Percentiles rank a stretch among this genome's conserved stretches.
Evolutionary conservation across 306 rosid genomes (phyloP).

Genomic region (Quercus cerris): DNA sequence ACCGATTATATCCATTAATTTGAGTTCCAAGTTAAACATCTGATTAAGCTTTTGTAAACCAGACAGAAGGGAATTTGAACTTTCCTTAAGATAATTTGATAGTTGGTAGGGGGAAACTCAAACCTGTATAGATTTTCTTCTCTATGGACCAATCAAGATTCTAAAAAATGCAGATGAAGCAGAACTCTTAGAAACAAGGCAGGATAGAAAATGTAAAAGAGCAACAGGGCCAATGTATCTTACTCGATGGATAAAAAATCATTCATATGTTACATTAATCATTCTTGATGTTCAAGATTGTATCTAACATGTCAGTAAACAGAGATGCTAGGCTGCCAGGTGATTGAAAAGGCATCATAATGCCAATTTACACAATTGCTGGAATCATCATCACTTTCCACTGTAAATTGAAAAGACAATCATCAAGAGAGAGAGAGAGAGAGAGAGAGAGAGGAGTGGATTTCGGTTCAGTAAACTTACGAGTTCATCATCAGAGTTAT

Average conservation of each 20-base stretch:
- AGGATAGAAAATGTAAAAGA: not conserved
- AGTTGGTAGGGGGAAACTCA: too few species aligned
- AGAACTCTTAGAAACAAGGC: too few species aligned
- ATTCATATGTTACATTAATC: not conserved
- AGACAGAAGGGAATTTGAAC: too few species aligned
- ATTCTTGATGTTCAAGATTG: not conserved
- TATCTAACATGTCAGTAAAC: not conserved
- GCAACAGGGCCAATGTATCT: not conserved
- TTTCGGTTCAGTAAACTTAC: constrained; percentile 31
- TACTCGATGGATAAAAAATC: not conserved
- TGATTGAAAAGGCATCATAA: constrained; percentile 1
- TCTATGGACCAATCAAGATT: too few species aligned
- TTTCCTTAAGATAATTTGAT: too few species aligned
- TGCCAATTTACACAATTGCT: not conserved
- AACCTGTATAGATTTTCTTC: too few species aligned
- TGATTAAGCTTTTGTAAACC: too few species aligned
- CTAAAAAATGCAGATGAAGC: too few species aligned
- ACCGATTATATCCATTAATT: too few species aligned
- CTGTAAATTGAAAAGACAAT: constrained; percentile 20
- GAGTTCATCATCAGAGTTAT: constrained; percentile 73
- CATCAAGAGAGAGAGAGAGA: not conserved
- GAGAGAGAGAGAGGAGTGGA: not conserved
- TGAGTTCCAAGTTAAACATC: too few species aligned
- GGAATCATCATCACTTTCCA: constrained; percentile 39
- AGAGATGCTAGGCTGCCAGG: constrained; percentile 10